These are phyloP conservation scores for Aegle marmelos DNA, from an alignment of 345 rosid species.

Conservation along the genomic window DNA sequence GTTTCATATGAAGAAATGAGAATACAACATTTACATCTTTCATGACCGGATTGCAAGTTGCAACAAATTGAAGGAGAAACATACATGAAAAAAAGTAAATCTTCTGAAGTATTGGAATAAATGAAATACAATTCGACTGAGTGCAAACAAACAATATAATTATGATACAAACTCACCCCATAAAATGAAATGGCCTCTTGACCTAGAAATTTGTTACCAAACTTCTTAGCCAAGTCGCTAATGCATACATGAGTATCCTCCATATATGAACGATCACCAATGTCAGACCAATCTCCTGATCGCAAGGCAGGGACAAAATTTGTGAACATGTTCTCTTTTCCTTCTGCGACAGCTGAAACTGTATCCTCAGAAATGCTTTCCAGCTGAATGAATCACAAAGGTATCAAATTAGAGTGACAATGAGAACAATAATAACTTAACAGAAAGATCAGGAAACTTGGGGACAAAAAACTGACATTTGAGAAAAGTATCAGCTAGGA, in stretches of 20 bases:
- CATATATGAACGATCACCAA: constrained; percentile 59
- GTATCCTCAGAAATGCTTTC: constrained; percentile 63
- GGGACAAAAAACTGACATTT: not conserved
- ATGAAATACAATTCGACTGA: not conserved
- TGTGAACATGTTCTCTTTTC: constrained; percentile 24
- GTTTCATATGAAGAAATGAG: not conserved
- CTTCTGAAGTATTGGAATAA: not conserved
- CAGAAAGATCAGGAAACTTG: not conserved
- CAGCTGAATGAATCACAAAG: constrained; percentile 36
- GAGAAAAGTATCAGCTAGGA: not conserved
- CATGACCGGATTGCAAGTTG: not conserved
- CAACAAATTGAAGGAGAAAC: not conserved
- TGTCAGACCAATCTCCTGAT: constrained; percentile 82
- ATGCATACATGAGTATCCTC: constrained; percentile 87
- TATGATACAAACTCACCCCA: constrained; percentile 49
- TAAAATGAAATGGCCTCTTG: constrained; percentile 59
- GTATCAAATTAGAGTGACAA: constrained; percentile 2
- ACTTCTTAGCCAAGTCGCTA: constrained; percentile 52
- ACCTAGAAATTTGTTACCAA: constrained; percentile 31
- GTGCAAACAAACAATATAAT: not conserved
- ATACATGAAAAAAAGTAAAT: not conserved
- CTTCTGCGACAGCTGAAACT: constrained; percentile 31
- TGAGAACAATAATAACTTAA: not conserved
- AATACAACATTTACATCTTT: not conserved
- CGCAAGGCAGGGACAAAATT: constrained; percentile 55